Evolutionary conservation across 1,139 yeast genomes (phyloP).

Genomic region (Wickerhamiella infanticola): DNA sequence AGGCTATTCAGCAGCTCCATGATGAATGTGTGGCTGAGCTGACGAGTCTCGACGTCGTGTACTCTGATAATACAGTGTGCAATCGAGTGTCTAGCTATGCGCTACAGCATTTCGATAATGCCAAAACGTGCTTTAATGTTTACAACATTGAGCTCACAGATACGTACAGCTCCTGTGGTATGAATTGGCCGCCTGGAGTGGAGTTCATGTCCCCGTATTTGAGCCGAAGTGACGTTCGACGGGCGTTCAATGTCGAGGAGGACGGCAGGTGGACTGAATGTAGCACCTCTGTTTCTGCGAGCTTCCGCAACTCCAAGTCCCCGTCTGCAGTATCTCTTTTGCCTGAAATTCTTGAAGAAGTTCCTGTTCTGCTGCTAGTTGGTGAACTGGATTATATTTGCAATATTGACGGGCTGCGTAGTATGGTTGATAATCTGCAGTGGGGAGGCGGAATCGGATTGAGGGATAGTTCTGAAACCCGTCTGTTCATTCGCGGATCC

Average conservation of each 20-base stretch:
- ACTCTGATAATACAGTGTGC: constrained; percentile 17
- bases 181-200: constrained; percentile 84
- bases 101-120: constrained; percentile 11
- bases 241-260: constrained; percentile 30
- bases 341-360: constrained; percentile 43
- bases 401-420: constrained; percentile 63
- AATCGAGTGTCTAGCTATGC: constrained; percentile 13
- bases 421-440: constrained; percentile 39
- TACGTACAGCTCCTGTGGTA: constrained; percentile 73
- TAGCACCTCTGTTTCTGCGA: constrained; percentile 36
- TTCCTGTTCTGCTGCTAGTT: constrained; percentile 60
- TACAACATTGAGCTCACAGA: constrained; percentile 66
- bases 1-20: constrained; percentile 21
- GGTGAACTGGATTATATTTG: constrained; percentile 88
- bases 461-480: background rate
- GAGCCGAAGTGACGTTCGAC: constrained; percentile 37
- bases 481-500: background rate
- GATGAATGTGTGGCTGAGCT: constrained; percentile 20
- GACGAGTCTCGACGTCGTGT: constrained; percentile 17
- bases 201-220: constrained; percentile 45
- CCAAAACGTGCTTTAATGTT: constrained; percentile 51
- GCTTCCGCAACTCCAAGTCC: constrained; percentile 39
- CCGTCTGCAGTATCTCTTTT: constrained; percentile 49
- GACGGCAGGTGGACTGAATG: constrained; percentile 63
- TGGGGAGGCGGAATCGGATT: constrained; percentile 31